Percentiles rank a stretch among this genome's conserved stretches.
Evolutionary conservation across 1,284 basidiomycete species (phyloP).

Genomic region (Leccinum insolens): DNA sequence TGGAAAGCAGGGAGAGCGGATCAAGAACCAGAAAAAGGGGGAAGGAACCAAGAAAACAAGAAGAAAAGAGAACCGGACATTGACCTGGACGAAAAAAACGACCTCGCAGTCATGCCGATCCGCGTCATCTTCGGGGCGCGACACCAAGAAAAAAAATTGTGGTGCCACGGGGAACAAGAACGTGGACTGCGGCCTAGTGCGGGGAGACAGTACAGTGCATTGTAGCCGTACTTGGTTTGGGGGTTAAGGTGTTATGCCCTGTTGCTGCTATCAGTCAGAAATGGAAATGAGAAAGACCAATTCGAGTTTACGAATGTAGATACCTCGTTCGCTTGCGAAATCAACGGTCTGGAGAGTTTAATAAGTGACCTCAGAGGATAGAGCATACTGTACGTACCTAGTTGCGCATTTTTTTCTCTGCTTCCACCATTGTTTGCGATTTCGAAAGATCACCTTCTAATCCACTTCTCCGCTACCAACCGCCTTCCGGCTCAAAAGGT

Average conservation of each 20-base stretch:
- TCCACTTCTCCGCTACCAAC: constrained; percentile 45
- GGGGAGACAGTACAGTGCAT: neutral
- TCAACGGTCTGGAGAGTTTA: constrained; percentile 21
- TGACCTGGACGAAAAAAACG: neutral
- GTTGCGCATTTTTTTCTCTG: constrained; percentile 39
- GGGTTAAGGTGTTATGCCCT: neutral
- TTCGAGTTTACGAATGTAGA: constrained; percentile 31
- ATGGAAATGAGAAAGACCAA: neutral
- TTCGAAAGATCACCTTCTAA: constrained; percentile 36
- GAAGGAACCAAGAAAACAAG: neutral
- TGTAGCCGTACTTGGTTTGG: neutral
- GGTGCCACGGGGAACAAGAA: neutral
- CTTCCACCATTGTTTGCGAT: constrained; percentile 39
- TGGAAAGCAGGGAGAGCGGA: neutral
- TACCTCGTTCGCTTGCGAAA: constrained; percentile 29
- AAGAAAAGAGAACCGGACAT: neutral
- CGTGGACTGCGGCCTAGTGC: neutral
- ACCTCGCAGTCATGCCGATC: neutral
- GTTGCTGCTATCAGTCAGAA: neutral
- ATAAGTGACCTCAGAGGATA: neutral
- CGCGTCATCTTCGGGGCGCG: neutral
- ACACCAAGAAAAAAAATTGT: neutral
- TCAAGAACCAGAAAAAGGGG: neutral
- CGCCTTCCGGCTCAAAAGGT: constrained; percentile 44
- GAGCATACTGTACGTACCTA: constrained; percentile 25